These are phyloP conservation scores for Aureobasidium musti DNA, from an alignment of 2,329 filamentous ascomycete genomes.

Conservation along the genomic window DNA sequence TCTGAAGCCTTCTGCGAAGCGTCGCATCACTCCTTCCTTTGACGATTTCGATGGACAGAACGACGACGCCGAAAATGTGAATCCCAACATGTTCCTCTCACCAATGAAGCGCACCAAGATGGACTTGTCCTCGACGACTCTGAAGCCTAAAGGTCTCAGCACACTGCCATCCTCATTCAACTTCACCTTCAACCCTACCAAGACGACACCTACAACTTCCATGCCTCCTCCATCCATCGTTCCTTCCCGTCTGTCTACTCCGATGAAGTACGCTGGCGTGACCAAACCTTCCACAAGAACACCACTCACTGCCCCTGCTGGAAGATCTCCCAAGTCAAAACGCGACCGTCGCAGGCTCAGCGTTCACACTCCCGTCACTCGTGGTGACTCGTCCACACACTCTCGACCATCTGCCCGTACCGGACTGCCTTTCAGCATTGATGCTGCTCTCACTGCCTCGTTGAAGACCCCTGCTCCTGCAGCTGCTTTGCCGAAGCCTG, in stretches of 20 bases:
- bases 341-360: conserved; percentile 68
- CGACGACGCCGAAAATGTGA: conserved; percentile 60
- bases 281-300: conserved; percentile 50
- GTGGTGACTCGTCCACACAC: conserved; percentile 70
- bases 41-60: conserved; percentile 42
- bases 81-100: conserved; percentile 54
- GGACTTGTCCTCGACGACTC: conserved; percentile 37
- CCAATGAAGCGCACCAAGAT: conserved; percentile 58
- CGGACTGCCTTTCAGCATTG: conserved; percentile 73
- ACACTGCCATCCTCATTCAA: conserved; percentile 39
- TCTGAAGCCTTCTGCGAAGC: conserved; percentile 49
- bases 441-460: conserved; percentile 77
- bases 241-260: conserved; percentile 40
- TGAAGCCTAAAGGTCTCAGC: conserved; percentile 46
- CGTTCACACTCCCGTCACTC: conserved; percentile 58
- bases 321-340: conserved; percentile 76
- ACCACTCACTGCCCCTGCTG: conserved; percentile 64
- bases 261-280: conserved; percentile 42
- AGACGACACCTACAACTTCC: conserved; percentile 39
- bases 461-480: conserved; percentile 56
- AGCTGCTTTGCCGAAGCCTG: conserved; percentile 42
- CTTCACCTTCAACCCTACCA: conserved; percentile 33
- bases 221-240: conserved; percentile 44
- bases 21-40: conserved; percentile 48
- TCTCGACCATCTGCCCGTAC: conserved; percentile 49